phyloP scores from a whole-genome alignment of 202 grass and related monocot species.

The Miscanthus sacchariflorus region DNA sequence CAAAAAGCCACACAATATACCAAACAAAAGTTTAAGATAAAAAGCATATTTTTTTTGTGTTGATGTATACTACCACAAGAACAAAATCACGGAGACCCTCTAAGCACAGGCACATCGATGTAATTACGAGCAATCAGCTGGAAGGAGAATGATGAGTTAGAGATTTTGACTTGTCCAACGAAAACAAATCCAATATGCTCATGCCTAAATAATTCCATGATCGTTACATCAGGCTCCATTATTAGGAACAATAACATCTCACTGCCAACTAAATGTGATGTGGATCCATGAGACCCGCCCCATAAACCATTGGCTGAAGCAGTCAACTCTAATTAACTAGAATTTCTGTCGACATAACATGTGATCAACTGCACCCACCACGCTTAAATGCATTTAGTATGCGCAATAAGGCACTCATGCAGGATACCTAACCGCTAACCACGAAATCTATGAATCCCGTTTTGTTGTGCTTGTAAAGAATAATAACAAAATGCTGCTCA shows the following conservation, averaged over 20 bases:
- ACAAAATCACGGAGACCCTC: neutral
- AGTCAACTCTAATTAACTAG: constrained; percentile 56
- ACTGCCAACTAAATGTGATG: constrained; percentile 46
- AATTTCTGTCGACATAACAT: constrained; percentile 33
- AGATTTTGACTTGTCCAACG: neutral
- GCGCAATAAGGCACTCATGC: constrained; percentile 10
- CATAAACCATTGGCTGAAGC: constrained; percentile 39
- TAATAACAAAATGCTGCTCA: neutral
- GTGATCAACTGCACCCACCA: constrained; percentile 41
- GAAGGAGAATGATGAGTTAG: constrained; percentile 36
- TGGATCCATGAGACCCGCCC: constrained; percentile 41
- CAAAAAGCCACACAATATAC: constrained; percentile 13
- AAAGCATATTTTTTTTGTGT: constrained; percentile 3
- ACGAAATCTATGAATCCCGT: neutral
- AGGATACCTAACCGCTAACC: neutral
- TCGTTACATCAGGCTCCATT: constrained; percentile 39
- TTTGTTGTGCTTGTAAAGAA: constrained; percentile 15
- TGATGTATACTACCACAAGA: constrained; percentile 5
- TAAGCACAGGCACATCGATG: constrained; percentile 7
- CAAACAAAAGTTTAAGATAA: constrained; percentile 10
- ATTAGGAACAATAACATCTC: constrained; percentile 43
- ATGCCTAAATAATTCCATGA: constrained; percentile 40
- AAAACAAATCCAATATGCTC: constrained; percentile 39
- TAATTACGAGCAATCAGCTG: constrained; percentile 6
- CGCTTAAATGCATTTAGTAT: constrained; percentile 49